Base-by-base conservation (phyloP, 768 basidiomycete genomes). In the Lyophyllum decastes region DNA sequence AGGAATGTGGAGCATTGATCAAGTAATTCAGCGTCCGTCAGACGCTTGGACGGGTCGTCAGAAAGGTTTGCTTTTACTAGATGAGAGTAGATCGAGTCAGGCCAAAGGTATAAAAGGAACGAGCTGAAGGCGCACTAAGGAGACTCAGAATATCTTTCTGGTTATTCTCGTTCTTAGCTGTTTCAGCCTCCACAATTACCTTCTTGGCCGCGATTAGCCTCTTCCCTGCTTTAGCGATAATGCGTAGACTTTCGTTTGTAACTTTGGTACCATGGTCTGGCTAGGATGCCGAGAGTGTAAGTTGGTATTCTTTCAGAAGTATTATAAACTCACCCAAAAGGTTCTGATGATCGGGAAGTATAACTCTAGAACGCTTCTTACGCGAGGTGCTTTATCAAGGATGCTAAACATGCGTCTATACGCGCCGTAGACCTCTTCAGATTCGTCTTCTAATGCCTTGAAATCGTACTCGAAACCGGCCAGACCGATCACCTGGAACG, bases 1-100 rank as follows among this genome's bases (percentile, higher is more conserved):
- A 88, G 74, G 68, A 88, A 82, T 27, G 85, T 85, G n/a, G 81
- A 80, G 61, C 86, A 81, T 67, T 87, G 85, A 59, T 83, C 82
- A 8, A 86, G 72, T n/a, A 87, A 71, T 49, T 86, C 86, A 26
- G 77, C 66, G 59, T 89, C 88, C n/a, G 83, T 77, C 49, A 89
- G 68, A 16, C 78, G 75, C 59, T 76, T 73, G 6, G 75, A 71
- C 4, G 74, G 61, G 54, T 80, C 76, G 21, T 70, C 71, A 10
- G 79, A 77, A 12, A 84, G 72, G 68, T 88, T 88, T 14, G 85
- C 81, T 68, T 83, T 82, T 61, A 89, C 88, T 89, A 60, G 1
- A 26, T 25, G 49, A 34, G 7, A 34, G 7, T 22, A 60, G 52
- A 40, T 38, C 8, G 35, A 16, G 3, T 57, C 24, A 49, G 47